Evolutionary conservation across 345 rosid species (phyloP).

Genomic region (Salix arbutifolia): DNA sequence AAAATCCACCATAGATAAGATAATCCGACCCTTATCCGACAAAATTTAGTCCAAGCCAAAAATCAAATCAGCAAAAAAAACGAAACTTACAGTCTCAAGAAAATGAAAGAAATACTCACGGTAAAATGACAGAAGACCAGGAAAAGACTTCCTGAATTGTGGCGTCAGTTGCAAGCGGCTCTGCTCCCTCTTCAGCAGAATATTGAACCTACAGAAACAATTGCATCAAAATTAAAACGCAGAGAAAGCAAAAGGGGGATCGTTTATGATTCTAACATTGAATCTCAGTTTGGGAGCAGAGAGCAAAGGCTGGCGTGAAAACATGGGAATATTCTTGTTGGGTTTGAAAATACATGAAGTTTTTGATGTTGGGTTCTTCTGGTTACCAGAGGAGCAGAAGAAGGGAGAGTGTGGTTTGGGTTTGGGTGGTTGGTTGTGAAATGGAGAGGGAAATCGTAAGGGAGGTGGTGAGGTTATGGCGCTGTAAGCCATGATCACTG

Average conservation of each 20-base stretch:
- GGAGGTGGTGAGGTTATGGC: constrained; percentile 20
- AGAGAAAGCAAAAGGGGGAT: not conserved
- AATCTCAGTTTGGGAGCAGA: constrained; percentile 21
- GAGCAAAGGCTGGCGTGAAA: constrained; percentile 18
- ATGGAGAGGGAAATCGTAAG: constrained; percentile 1
- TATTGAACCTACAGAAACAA: constrained; percentile 40
- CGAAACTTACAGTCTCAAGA: not conserved
- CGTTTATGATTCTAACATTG: constrained; percentile 24
- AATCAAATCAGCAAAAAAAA: not conserved
- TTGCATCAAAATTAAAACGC: not conserved
- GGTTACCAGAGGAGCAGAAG: not conserved
- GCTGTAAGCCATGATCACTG: constrained; percentile 34
- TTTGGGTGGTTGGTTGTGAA: constrained; percentile 13
- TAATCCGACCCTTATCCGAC: not conserved
- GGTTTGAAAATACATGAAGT: constrained; percentile 16
- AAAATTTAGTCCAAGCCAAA: not conserved
- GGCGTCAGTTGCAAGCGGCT: constrained; percentile 39
- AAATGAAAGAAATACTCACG: constrained; percentile 46
- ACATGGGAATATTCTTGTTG: constrained; percentile 19
- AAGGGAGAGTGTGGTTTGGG: constrained; percentile 12
- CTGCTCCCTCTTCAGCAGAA: constrained; percentile 50
- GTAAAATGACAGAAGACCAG: constrained; percentile 81
- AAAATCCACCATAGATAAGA: not conserved
- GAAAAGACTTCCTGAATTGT: constrained; percentile 56
- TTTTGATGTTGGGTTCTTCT: constrained; percentile 6